Conservation (phyloP, 2,329 filamentous ascomycete genomes). For the Talaromyces sp. region DNA sequence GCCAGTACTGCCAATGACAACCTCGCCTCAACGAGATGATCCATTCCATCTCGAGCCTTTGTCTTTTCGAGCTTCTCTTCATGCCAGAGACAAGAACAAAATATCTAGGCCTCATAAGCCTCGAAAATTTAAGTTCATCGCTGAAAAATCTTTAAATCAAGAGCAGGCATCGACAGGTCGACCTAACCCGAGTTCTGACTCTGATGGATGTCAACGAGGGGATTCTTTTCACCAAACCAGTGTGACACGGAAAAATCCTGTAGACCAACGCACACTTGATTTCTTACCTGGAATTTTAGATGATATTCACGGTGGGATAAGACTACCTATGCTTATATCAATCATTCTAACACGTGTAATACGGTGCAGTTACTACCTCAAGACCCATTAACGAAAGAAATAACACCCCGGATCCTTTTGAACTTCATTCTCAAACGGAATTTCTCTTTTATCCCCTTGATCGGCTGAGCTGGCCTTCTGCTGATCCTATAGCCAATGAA, state of each 20-base stretch:
- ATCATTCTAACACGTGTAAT: not conserved
- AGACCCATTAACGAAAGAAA: not conserved
- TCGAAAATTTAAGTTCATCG: not conserved
- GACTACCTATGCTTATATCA: not conserved
- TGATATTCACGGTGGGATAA: not conserved
- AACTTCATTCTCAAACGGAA: not conserved
- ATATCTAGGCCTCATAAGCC: not conserved
- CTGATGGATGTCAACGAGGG: not conserved
- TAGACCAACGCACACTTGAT: not conserved
- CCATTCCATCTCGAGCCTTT: conserved; percentile 5
- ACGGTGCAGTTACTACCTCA: not conserved
- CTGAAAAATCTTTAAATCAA: not conserved
- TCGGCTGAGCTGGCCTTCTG: not conserved
- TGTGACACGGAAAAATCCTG: not conserved
- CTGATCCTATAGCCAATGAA: not conserved
- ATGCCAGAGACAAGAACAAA: not conserved
- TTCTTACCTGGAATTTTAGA: not conserved
- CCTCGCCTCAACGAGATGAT: not conserved
- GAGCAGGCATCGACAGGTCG: not conserved
- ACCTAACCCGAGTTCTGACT: not conserved
- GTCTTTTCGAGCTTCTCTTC: conserved; percentile 1
- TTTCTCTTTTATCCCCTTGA: not conserved
- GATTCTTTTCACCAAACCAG: not conserved
- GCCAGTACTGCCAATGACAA: not conserved
- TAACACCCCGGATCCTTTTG: not conserved